Evolutionary conservation across 2,329 filamentous ascomycete species (phyloP).

Genomic region (Xylariales sp.): DNA sequence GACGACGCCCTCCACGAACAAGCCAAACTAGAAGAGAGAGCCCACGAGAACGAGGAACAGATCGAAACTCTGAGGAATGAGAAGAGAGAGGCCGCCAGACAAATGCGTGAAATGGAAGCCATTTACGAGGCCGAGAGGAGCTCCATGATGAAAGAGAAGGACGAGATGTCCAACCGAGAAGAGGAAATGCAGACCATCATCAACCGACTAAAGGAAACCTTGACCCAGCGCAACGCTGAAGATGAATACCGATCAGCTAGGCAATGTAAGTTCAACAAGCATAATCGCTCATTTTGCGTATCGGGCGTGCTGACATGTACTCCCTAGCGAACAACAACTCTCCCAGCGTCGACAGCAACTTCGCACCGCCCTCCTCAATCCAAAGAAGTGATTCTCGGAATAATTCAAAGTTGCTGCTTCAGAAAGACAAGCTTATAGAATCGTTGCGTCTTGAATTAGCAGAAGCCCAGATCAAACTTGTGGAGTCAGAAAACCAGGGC

Average conservation of each 20-base stretch:
- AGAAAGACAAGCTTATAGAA: conserved; percentile 97
- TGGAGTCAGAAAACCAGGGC: conserved; percentile 93
- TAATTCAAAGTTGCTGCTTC: conserved; percentile 88
- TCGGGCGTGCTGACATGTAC: conserved; percentile 38
- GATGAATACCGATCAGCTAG: conserved; percentile 69
- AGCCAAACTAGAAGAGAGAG: conserved; percentile 84
- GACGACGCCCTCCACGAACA: conserved; percentile 89
- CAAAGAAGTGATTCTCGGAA: conserved; percentile 90
- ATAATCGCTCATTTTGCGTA: neutral
- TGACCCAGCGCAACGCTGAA: conserved; percentile 75
- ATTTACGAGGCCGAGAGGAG: conserved; percentile 93
- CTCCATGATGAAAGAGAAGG: conserved; percentile 89
- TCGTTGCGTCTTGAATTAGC: conserved; percentile 90
- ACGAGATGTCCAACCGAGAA: conserved; percentile 84
- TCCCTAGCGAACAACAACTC: conserved; percentile 66
- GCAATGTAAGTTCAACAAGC: conserved; percentile 60
- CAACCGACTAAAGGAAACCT: conserved; percentile 88
- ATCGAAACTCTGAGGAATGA: conserved; percentile 85
- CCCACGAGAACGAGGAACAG: conserved; percentile 87
- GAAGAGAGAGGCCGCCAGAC: conserved; percentile 83
- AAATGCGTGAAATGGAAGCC: conserved; percentile 90
- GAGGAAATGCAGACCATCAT: conserved; percentile 93
- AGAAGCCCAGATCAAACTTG: conserved; percentile 93
- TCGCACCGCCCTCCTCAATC: conserved; percentile 85
- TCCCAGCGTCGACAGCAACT: conserved; percentile 80